These are phyloP conservation scores for Rhododendron ferrugineum DNA, from an alignment of 148 eudicot species.

Conservation along the genomic window DNA sequence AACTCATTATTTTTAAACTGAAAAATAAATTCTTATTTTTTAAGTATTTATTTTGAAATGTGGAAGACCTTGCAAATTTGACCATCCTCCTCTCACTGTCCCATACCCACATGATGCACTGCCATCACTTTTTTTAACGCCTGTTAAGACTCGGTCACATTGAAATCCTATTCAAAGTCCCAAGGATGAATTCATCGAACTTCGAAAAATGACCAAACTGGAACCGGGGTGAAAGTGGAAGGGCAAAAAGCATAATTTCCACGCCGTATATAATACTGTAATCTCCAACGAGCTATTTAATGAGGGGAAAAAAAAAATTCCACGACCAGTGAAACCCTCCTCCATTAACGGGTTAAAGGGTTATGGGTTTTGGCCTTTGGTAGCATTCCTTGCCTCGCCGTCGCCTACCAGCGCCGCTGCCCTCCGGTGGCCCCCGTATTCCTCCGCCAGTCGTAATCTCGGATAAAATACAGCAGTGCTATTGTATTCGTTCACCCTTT, in stretches of 20 bases:
- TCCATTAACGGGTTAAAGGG: neutral
- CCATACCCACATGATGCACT: neutral
- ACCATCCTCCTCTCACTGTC: neutral
- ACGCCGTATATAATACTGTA: neutral
- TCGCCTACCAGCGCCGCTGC: neutral
- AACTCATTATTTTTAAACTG: too few species aligned
- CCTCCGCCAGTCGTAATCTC: neutral
- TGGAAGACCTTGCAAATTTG: neutral
- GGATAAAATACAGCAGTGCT: neutral
- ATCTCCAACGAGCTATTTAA: too few species aligned
- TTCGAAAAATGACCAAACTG: too few species aligned
- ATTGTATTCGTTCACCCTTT: neutral
- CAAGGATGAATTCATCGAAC: neutral
- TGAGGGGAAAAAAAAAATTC: neutral
- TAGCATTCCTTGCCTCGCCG: neutral
- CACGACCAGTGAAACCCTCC: neutral
- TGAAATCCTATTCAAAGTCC: neutral
- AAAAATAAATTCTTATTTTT: too few species aligned
- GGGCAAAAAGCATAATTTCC: neutral
- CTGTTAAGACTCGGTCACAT: neutral
- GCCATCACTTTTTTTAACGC: neutral
- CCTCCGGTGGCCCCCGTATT: neutral
- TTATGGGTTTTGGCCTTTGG: constrained; percentile 6
- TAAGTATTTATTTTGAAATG: too few species aligned
- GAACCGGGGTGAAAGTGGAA: neutral